Conservation (phyloP, 306 rosid genomes). For the Pterocarpus macrocarpus region DNA sequence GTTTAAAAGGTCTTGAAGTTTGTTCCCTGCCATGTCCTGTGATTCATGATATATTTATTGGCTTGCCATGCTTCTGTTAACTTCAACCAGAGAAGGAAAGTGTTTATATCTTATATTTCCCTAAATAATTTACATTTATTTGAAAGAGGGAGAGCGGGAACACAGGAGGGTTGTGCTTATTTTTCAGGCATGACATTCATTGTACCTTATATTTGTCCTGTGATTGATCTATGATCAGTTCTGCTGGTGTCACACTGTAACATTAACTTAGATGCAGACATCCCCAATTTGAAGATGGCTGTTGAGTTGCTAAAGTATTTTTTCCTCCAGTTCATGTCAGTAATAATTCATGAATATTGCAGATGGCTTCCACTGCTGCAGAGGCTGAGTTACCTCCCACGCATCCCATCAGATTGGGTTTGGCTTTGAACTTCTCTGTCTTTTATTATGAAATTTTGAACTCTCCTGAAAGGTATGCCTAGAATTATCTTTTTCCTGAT, state of each 20-base stretch:
- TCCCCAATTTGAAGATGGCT: background rate
- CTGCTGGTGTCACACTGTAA: slow-evolving; percentile 17
- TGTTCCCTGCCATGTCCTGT: slow-evolving; percentile 3
- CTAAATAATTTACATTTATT: background rate
- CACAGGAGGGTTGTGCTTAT: background rate
- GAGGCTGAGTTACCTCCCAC: slow-evolving; percentile 71
- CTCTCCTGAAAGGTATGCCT: slow-evolving; percentile 73
- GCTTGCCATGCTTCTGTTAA: background rate
- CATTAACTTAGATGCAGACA: slow-evolving; percentile 27
- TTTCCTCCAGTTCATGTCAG: slow-evolving; percentile 4
- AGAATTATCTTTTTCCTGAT: background rate
- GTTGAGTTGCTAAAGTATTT: background rate
- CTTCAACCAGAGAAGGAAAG: background rate
- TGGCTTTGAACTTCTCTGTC: slow-evolving; percentile 79
- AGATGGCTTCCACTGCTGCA: slow-evolving; percentile 62
- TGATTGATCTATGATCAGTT: background rate
- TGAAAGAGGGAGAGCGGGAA: background rate
- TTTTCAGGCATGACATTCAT: slow-evolving; percentile 11
- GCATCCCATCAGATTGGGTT: slow-evolving; percentile 71
- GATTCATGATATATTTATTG: background rate
- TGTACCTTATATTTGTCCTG: background rate
- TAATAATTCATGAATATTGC: slow-evolving; percentile 40
- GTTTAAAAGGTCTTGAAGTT: slow-evolving; percentile 23
- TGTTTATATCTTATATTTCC: background rate
- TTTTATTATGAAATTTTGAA: slow-evolving; percentile 79